Base-by-base conservation (phyloP, 129 eudicot genomes). In the Arctium lappa region DNA sequence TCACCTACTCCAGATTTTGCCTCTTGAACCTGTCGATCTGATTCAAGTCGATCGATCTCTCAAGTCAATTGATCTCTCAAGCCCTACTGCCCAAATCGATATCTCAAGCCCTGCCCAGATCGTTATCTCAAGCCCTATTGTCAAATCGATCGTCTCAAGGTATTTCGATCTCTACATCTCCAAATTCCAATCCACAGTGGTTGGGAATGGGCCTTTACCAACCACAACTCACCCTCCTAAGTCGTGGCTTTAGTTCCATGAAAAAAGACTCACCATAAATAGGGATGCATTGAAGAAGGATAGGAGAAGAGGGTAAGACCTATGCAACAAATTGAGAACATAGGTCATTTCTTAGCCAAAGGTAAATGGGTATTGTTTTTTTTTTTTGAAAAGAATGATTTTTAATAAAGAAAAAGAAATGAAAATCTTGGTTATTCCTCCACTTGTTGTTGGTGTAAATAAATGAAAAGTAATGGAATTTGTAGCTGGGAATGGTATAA, bases 341-440 rank as follows among this genome's bases (percentile, higher is more conserved):
- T 65, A 34, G 83, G 79, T 42, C 71, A 7, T 48, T 56, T 82
- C 77, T 60, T 77, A 83, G 76, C 81, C 85, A 87, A 84, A 87
- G 80, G 87, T 82, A 85, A 80, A 33, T 81, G 80, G 83, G 86
- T 78, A 85, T 70, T 81, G 77, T 82, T 72, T 18, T 22, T 22
- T 34, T 48, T 83, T 83, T 73, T 81, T 36, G 73, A 42, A 3
- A 36, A 69, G 27, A 22, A 22, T 22, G 27, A 22, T 22, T 22
- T 22, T 22, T 22, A 50, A 81, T 44, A 5, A 36, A 70, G n/a
- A 29, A 48, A 76, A 71, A 1, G 4, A 60, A 60, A 60, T 15
- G 53, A 46, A 46, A 46, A 46, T 72, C 62, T 92, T 87, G 89
- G 86, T 82, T 84, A 88, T 87, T 86, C 90, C 88, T 81, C 88